Conservation (phyloP, 2,329 filamentous ascomycete genomes). For the Aspergillus eucalypticola region DNA sequence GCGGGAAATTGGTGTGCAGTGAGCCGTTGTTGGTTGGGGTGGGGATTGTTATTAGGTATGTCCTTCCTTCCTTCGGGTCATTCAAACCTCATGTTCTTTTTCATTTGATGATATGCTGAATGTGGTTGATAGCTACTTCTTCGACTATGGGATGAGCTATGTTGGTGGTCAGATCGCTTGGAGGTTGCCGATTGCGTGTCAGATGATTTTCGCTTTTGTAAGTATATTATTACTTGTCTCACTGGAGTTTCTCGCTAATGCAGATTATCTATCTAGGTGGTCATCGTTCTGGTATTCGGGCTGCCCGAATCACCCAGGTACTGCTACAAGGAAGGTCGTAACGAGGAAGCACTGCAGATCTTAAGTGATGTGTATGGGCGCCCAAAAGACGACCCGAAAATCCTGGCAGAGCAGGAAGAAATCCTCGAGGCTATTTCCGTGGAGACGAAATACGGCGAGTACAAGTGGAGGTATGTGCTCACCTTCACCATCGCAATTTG, state of each 20-base stretch:
- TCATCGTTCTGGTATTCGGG: constrained; percentile 23
- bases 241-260: background rate
- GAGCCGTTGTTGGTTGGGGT: constrained; percentile 43
- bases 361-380: constrained; percentile 31
- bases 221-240: constrained; percentile 35
- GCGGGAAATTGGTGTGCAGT: constrained; percentile 45
- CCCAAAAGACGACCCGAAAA: constrained; percentile 23
- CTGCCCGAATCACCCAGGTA: constrained; percentile 44
- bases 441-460: constrained; percentile 36
- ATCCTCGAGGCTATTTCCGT: constrained; percentile 49
- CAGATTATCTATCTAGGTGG: constrained; percentile 11
- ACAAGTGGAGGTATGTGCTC: constrained; percentile 34
- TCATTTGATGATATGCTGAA: background rate
- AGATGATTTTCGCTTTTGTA: constrained; percentile 47
- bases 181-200: constrained; percentile 51
- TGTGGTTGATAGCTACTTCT: constrained; percentile 24
- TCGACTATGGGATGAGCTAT: constrained; percentile 38
- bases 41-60: constrained; percentile 37
- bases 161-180: constrained; percentile 47
- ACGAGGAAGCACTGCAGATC: constrained; percentile 33
- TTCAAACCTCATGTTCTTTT: no score
- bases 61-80: background rate
- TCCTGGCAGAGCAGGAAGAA: constrained; percentile 33
- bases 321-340: constrained; percentile 45
- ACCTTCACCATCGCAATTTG: background rate